Base-by-base conservation (phyloP, 2,329 filamentous ascomycete genomes). In the Teratosphaeria nubilosa region DNA sequence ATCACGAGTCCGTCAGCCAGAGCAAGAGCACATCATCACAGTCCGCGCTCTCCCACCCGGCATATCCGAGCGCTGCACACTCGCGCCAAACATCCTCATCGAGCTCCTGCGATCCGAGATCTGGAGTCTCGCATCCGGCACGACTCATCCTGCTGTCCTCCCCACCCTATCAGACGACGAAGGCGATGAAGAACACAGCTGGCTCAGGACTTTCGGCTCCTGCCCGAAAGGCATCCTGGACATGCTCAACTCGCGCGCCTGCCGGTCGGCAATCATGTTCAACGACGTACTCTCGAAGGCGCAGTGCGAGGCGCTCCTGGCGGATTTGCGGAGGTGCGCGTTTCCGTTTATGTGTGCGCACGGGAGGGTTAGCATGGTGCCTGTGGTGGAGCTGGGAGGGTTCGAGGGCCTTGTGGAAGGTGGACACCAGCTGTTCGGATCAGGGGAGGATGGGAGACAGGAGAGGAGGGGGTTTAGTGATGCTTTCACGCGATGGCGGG, bases 311-410 rank as follows among this genome's bases (percentile, higher is more conserved):
- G 68, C 71, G 0, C 71, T 94, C 34, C 70, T 92, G 0, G 60
- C 57, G 1, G 77, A 77, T 2, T 73, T 94, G n/a, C 78, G 80
- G 0, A 68, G 66, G 0, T 91, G 87, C 63, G 78, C 77, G 0
- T 89, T 92, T 61, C 89, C 90, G 0, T 94, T 94, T 63, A 86
- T 90, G 68, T 95, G 90, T 72, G 90, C 90, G 1, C 90, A 95
- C 75, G 90, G 90, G 0, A 77, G 78, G 55, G 75, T 77, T 20
- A 76, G 76, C 61, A 77, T 80, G 75, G 76, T 79, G 31, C 78
- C 78, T 14, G 59, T 80, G 31, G 63, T 75, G 14, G 58, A 62
- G 13, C 10, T 68, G 13, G 58, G 53, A n/a, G 20, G 41, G 34
- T n/a, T 30, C 5, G 27, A 30, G 27, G 27, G 27, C 27, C 27